These are phyloP conservation scores for Fusarium floridanum DNA, from an alignment of 2,329 filamentous ascomycete species.

Conservation along the genomic window DNA sequence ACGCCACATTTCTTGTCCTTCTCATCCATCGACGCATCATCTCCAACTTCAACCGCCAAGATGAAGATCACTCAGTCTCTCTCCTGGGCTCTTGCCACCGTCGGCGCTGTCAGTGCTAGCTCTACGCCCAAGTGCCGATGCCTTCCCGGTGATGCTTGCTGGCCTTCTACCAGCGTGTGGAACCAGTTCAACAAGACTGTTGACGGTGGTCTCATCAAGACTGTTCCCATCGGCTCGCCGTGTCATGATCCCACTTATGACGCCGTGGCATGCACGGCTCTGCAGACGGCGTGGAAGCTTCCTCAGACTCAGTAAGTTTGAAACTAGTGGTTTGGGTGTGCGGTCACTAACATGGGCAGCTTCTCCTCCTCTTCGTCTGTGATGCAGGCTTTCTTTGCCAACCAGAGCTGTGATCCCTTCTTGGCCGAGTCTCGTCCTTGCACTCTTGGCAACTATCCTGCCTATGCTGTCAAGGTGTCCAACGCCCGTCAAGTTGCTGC, in stretches of 20 bases:
- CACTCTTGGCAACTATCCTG: constrained; percentile 59
- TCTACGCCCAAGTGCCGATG: constrained; percentile 55
- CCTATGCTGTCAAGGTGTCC: constrained; percentile 55
- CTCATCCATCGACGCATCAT: constrained; percentile 2
- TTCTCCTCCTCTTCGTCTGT: constrained; percentile 43
- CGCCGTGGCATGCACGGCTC: constrained; percentile 55
- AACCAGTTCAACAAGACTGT: constrained; percentile 63
- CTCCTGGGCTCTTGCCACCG: constrained; percentile 29
- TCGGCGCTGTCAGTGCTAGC: constrained; percentile 10
- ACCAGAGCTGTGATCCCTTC: constrained; percentile 57
- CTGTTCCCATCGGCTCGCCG: constrained; percentile 62
- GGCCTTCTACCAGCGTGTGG: constrained; percentile 64
- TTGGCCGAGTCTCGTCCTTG: constrained; percentile 51
- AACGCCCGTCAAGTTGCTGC: constrained; percentile 49
- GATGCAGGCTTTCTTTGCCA: constrained; percentile 56
- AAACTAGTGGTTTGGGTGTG: background rate
- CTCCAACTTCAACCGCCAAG: background rate
- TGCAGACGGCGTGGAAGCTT: constrained; percentile 59
- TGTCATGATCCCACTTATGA: constrained; percentile 66
- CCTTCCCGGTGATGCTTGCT: constrained; percentile 64
- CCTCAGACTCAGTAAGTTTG: constrained; percentile 59
- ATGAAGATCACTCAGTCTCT: constrained; percentile 35
- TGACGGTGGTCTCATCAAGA: constrained; percentile 63
- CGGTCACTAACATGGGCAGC: constrained; percentile 10
- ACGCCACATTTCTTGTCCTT: constrained; percentile 1